A percentile compares a stretch with the other conserved stretches of the same genome.
Evolutionary conservation across 257 asterid genomes (phyloP).

Genomic region (Craterostigma plantagineum): DNA sequence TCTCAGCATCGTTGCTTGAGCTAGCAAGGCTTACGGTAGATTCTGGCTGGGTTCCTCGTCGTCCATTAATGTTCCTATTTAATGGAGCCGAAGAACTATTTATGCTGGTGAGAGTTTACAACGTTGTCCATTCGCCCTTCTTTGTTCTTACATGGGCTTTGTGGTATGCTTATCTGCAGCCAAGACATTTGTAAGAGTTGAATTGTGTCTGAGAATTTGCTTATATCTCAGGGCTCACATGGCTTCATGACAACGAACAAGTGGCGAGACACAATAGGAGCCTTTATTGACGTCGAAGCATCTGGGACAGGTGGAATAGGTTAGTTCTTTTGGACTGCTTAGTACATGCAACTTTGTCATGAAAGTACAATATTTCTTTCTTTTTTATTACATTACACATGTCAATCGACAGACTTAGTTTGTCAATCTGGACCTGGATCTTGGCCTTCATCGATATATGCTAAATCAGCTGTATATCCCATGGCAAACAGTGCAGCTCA

Average conservation of each 20-base stretch:
- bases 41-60: constrained; percentile 89
- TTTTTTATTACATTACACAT: constrained; percentile 12
- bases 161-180: too few species aligned
- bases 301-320: constrained; percentile 97
- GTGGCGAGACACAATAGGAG: constrained; percentile 87
- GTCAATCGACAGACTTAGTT: constrained; percentile 50
- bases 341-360: too few species aligned
- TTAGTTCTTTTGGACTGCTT: constrained; percentile 12
- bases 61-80: constrained; percentile 78
- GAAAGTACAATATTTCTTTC: constrained; percentile 5
- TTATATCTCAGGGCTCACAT: constrained; percentile 72
- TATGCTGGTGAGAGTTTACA: constrained; percentile 65
- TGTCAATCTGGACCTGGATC: constrained; percentile 99
- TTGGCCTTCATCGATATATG: constrained; percentile 83
- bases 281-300: constrained; percentile 79
- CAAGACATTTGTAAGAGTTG: too few species aligned
- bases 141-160: not conserved
- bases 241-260: constrained; percentile 92
- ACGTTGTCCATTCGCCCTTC: not conserved
- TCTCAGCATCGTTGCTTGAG: constrained; percentile 85
- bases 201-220: constrained; percentile 4
- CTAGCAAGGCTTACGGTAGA: constrained; percentile 70
- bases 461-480: constrained; percentile 78
- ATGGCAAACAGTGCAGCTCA: constrained; percentile 99
- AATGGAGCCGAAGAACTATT: constrained; percentile 98